Evolutionary conservation across 805 yeast species (phyloP).

Genomic region (Teunomyces stri): DNA sequence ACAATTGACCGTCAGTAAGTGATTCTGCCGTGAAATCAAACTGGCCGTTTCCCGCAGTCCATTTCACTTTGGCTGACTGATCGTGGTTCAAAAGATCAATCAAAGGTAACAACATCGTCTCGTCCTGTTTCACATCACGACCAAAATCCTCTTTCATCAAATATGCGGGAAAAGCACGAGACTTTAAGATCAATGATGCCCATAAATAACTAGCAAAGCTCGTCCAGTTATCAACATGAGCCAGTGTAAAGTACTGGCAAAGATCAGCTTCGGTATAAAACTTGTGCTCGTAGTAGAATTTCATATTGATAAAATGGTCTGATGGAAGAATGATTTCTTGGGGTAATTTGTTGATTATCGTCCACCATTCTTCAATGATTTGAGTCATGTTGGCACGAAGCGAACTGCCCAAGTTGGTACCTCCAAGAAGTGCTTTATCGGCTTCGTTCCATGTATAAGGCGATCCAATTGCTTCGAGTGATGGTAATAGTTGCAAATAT

Average conservation of each 20-base stretch:
- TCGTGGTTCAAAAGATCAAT: slow-evolving; percentile 78
- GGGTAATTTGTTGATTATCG: slow-evolving; percentile 29
- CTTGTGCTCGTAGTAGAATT: slow-evolving; percentile 43
- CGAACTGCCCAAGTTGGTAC: slow-evolving; percentile 67
- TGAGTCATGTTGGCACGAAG: slow-evolving; percentile 44
- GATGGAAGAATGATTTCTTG: slow-evolving; percentile 28
- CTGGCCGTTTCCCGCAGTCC: slow-evolving; percentile 41
- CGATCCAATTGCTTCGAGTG: slow-evolving; percentile 43
- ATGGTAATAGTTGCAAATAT: slow-evolving; percentile 34
- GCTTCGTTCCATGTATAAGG: slow-evolving; percentile 66
- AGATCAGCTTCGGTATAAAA: slow-evolving; percentile 37
- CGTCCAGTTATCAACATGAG: slow-evolving; percentile 49
- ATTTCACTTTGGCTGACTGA: slow-evolving; percentile 56
- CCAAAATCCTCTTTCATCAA: slow-evolving; percentile 36
- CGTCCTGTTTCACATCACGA: slow-evolving; percentile 28
- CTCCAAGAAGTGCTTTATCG: slow-evolving; percentile 52
- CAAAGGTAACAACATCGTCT: slow-evolving; percentile 73
- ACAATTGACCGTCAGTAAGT: slow-evolving; percentile 44
- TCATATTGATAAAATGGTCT: slow-evolving; percentile 38
- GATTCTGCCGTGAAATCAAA: slow-evolving; percentile 46
- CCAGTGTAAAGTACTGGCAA: slow-evolving; percentile 21
- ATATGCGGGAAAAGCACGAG: slow-evolving; percentile 79
- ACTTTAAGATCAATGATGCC: slow-evolving; percentile 67
- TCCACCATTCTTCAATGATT: slow-evolving; percentile 64
- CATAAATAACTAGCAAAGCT: slow-evolving; percentile 69